Percentiles rank a stretch among this genome's conserved stretches.
Conservation (phyloP, 257 asterid species). For the Lithospermum erythrorhizon region DNA sequence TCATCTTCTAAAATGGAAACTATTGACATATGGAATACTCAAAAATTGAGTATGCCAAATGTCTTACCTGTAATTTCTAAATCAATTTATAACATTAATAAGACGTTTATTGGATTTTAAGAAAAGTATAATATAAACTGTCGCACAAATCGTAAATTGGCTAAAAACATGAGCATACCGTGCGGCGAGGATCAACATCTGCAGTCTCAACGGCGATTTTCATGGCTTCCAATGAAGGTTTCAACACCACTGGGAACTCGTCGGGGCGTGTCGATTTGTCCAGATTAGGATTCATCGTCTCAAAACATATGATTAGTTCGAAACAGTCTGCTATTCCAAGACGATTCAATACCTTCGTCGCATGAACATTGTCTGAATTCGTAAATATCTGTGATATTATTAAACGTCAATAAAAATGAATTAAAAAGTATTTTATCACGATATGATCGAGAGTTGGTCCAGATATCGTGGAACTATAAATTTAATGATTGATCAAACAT, state of each 20-base stretch:
- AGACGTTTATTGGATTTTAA: too few relatives aligned
- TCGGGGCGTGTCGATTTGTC: slow-evolving; percentile 27
- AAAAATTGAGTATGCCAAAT: too few relatives aligned
- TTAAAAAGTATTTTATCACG: too few relatives aligned
- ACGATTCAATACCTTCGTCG: slow-evolving; percentile 54
- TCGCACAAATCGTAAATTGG: neutral
- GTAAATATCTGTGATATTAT: slow-evolving; percentile 50
- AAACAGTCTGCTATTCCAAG: slow-evolving; percentile 67
- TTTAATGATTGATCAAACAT: too few relatives aligned
- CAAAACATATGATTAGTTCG: slow-evolving; percentile 70
- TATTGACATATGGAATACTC: too few relatives aligned
- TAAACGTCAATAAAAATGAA: too few relatives aligned
- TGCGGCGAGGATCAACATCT: slow-evolving; percentile 58
- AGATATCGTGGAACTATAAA: too few relatives aligned
- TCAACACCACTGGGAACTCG: slow-evolving; percentile 64
- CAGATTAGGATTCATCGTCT: slow-evolving; percentile 68
- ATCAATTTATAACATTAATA: too few relatives aligned
- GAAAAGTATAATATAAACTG: too few relatives aligned
- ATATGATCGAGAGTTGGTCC: too few relatives aligned
- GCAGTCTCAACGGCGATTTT: slow-evolving; percentile 53
- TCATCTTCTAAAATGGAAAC: too few relatives aligned
- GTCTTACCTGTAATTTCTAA: too few relatives aligned
- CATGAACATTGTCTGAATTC: slow-evolving; percentile 64
- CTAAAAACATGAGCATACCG: slow-evolving; percentile 35
- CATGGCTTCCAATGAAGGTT: slow-evolving; percentile 73